phyloP scores from a whole-genome alignment of 2,329 filamentous ascomycete species.

The Diaporthe eres region DNA sequence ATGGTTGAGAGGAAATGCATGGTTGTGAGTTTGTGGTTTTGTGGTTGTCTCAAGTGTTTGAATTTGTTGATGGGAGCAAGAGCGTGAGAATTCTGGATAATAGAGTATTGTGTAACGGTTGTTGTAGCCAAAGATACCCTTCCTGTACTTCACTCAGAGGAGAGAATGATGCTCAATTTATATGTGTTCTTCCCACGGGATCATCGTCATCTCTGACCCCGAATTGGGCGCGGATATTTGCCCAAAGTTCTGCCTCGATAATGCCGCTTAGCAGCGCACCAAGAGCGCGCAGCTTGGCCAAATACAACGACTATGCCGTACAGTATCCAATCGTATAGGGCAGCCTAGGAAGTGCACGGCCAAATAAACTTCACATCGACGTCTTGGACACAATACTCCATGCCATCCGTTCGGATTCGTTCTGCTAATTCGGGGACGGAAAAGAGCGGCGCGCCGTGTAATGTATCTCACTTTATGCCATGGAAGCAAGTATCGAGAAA shows the following conservation, averaged over 20 bases:
- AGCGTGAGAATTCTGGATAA: not conserved
- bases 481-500: not conserved
- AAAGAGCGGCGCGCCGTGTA: not conserved
- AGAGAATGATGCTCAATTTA: not conserved
- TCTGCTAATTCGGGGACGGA: not conserved
- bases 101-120: not conserved
- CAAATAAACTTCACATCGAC: not conserved
- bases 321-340: not conserved
- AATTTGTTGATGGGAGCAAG: not conserved
- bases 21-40: not conserved
- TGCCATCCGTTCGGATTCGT: not conserved
- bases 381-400: not conserved
- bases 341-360: not conserved
- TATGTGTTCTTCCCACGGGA: not conserved
- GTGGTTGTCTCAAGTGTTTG: not conserved
- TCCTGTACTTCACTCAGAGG: not conserved
- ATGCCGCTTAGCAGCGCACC: not conserved
- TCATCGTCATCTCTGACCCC: not conserved
- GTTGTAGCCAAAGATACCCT: not conserved
- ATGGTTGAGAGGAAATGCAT: constrained; percentile 5
- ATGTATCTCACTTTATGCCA: constrained; percentile 25
- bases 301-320: not conserved
- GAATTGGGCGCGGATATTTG: not conserved
- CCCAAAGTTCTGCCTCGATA: not conserved
- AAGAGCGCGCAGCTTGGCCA: constrained; percentile 10